These are phyloP conservation scores for Chrysopogon serrulatus DNA, from an alignment of 176 grass and related monocot species.

Conservation along the genomic window DNA sequence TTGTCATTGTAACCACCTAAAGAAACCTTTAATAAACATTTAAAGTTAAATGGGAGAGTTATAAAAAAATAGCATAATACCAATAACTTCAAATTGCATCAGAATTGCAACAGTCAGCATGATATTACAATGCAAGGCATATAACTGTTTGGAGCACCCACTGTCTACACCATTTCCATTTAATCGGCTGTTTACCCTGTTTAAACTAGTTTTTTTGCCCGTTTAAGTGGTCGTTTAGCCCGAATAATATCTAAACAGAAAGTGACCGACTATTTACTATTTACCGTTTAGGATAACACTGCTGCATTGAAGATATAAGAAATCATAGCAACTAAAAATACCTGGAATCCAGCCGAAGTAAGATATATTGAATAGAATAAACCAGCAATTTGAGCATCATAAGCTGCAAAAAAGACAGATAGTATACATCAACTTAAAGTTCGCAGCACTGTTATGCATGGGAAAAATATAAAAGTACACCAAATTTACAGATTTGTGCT, in stretches of 20 bases:
- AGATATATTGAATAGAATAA: constrained; percentile 68
- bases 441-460: background rate
- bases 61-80: background rate
- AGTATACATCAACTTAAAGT: constrained; percentile 7
- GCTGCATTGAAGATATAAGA: background rate
- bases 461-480: background rate
- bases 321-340: constrained; percentile 18
- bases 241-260: too few species aligned
- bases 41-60: background rate
- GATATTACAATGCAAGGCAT: background rate
- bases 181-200: too few species aligned
- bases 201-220: too few species aligned
- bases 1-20: constrained; percentile 91
- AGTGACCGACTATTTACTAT: too few species aligned
- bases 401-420: constrained; percentile 47
- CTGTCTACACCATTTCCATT: background rate
- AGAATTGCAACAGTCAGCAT: constrained; percentile 1
- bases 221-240: too few species aligned
- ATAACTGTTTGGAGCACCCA: background rate
- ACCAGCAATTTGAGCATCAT: constrained; percentile 82
- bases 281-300: too few species aligned
- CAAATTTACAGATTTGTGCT: constrained; percentile 23
- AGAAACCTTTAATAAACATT: constrained; percentile 50
- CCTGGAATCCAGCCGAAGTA: constrained; percentile 75
- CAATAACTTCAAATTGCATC: constrained; percentile 7